phyloP scores from a whole-genome alignment of 257 asterid species.

The Capsicum baccatum region DNA sequence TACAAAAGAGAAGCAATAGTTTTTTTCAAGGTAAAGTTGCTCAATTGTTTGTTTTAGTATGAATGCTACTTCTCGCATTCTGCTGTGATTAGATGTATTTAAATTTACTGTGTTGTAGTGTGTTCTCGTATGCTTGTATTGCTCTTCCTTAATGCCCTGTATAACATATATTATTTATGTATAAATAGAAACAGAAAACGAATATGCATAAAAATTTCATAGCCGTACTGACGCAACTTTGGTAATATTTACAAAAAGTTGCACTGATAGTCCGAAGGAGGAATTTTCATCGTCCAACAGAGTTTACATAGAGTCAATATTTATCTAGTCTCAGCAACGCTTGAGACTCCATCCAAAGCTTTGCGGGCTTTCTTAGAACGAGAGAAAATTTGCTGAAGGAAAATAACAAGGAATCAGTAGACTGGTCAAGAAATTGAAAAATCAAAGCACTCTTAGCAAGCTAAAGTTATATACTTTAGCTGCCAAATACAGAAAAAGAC shows the following conservation, averaged over 20 bases:
- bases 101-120: neutral
- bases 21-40: neutral
- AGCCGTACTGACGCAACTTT: neutral
- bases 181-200: neutral
- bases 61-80: neutral
- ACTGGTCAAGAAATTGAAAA: slow-evolving; percentile 11
- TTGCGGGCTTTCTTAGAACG: neutral
- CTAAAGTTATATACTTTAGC: neutral
- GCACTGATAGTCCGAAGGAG: neutral
- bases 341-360: neutral
- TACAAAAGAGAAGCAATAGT: neutral
- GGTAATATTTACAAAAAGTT: neutral
- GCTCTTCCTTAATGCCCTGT: neutral
- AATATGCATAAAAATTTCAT: neutral
- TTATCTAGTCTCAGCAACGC: slow-evolving; percentile 15
- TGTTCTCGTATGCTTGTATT: neutral
- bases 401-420: neutral
- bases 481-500: slow-evolving; percentile 34
- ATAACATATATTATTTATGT: neutral
- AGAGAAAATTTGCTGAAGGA: neutral
- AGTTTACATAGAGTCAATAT: slow-evolving; percentile 7
- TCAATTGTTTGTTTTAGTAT: neutral
- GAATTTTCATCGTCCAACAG: neutral
- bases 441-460: neutral
- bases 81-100: neutral